Evolutionary conservation across 306 rosid species (phyloP).

Genomic region (Quercus rubra): DNA sequence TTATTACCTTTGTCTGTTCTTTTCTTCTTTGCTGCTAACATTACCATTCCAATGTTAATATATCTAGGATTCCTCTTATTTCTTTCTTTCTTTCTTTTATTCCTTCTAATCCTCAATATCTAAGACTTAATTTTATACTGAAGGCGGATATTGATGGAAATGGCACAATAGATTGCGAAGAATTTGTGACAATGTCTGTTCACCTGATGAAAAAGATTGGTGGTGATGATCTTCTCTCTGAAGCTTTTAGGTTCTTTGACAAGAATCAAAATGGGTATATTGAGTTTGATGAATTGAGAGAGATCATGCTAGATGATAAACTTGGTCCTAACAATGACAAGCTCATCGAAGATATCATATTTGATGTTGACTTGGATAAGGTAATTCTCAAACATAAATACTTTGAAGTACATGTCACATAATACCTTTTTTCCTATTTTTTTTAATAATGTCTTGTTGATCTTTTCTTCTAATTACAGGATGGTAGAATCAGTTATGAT

Average conservation of each 20-base stretch:
- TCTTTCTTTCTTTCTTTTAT: background rate
- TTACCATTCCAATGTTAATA: background rate
- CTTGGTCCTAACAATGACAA: slow-evolving; percentile 42
- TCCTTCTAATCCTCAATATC: background rate
- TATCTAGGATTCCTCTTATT: background rate
- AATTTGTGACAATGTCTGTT: slow-evolving; percentile 72
- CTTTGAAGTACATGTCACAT: background rate
- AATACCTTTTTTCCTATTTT: background rate
- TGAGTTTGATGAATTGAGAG: slow-evolving; percentile 87
- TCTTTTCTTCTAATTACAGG: slow-evolving; percentile 38
- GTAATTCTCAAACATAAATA: slow-evolving; percentile 28
- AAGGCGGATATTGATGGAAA: slow-evolving; percentile 93
- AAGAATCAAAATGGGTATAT: slow-evolving; percentile 69
- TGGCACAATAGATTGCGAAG: slow-evolving; percentile 71
- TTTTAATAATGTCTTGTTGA: background rate
- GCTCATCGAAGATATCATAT: slow-evolving; percentile 67
- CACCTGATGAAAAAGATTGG: slow-evolving; percentile 65
- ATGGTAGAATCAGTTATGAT: slow-evolving; percentile 74
- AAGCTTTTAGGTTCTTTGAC: slow-evolving; percentile 78
- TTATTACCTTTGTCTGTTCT: background rate
- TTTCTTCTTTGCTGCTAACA: background rate
- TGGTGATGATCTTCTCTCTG: slow-evolving; percentile 69
- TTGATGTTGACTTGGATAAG: slow-evolving; percentile 87
- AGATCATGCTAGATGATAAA: slow-evolving; percentile 57
- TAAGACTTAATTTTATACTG: background rate